Base-by-base conservation (phyloP, 257 asterid species). In the Verbena officinalis region DNA sequence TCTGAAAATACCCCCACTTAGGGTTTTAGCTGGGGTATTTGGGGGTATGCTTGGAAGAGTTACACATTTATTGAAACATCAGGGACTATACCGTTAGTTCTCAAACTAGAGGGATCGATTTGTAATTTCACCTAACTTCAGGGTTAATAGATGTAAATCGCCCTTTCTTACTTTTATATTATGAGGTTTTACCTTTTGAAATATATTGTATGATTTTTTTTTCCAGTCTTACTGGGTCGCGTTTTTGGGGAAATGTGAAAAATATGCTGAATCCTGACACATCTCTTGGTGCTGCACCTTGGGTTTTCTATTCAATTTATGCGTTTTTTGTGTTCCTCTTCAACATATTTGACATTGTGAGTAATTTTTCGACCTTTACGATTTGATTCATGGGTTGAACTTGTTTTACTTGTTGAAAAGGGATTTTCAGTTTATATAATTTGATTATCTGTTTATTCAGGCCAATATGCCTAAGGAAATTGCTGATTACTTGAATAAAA, bases 381-480 rank as follows among this genome's bases (percentile, higher is more conserved):
- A 34, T 23, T 43, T 33, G 48, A 34, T 8, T 52, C 7, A 14
- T n/a, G 1, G 54, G 33, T 19, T 27, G 40, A 9, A 5, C n/a
- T n/a, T n/a, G n/a, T n/a, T n/a, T n/a, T n/a, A n/a, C n/a, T n/a
- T n/a, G n/a, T n/a, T n/a, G n/a, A n/a, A n/a, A n/a, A n/a, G n/a
- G 7, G 40, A 9, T 2, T 7, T 9, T 36, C 11, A 9, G 11
- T 36, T 4, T 36, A 36, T 36, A 9, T 7, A 36, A 4, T 1
- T 30, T 36, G 11, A 36, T 46, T 13, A 42, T 59, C 54, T 66
- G 61, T 57, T 27, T 67, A 31, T 69, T 58, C 72, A 94, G 99
- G 95, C 99, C 54, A 94, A 94, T 71, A 87, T 90, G 95, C 99
- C 99, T 2, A 94, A 90, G 83, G 99, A 90, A 79, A 94, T 94